phyloP scores from a whole-genome alignment of 768 basidiomycete species.

The Suillus plorans region DNA sequence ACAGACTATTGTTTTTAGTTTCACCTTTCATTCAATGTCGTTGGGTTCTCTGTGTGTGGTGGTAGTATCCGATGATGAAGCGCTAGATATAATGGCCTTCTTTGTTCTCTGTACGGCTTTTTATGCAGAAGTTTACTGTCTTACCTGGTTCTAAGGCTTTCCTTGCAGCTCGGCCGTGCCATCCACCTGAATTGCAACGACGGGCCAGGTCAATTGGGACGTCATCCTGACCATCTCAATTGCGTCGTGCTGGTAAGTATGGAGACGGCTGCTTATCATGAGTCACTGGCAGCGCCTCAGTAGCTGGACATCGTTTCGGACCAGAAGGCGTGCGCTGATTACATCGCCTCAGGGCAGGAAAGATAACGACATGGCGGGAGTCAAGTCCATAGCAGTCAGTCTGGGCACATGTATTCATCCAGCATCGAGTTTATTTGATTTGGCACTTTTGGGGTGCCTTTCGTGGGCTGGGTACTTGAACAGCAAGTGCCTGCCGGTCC shows the following conservation, averaged over 20 bases:
- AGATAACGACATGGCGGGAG: not conserved
- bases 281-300: not conserved
- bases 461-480: not conserved
- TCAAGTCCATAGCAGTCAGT: not conserved
- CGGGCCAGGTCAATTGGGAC: not conserved
- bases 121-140: not conserved
- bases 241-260: not conserved
- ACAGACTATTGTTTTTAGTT: not conserved
- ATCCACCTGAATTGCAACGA: not conserved
- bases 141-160: not conserved
- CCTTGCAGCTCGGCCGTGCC: not conserved
- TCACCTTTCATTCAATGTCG: not conserved
- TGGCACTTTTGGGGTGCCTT: not conserved
- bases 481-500: not conserved
- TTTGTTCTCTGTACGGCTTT: constrained; percentile 23
- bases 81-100: constrained; percentile 28
- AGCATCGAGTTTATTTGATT: not conserved
- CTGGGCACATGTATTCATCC: not conserved
- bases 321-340: not conserved
- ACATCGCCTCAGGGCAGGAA: not conserved
- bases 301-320: not conserved
- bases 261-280: not conserved
- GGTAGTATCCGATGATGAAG: constrained; percentile 29
- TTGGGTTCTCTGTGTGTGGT: not conserved
- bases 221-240: not conserved